Base-by-base conservation (phyloP, 1,284 basidiomycete genomes). In the Chalciporus piperatoides region DNA sequence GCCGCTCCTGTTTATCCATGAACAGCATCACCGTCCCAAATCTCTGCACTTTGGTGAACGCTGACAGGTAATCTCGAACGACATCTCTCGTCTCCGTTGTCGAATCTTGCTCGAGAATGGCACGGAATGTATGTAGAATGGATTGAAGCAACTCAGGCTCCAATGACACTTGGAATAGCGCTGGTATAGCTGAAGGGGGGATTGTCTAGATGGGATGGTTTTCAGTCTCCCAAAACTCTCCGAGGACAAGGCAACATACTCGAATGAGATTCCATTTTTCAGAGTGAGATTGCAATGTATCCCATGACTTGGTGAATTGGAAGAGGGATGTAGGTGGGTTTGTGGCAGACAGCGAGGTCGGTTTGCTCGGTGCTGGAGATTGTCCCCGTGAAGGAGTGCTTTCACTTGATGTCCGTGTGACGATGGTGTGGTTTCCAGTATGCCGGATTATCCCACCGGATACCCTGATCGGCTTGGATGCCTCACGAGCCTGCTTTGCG, bases 11-110 rank as follows among this genome's bases (percentile, higher is more conserved):
- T 33, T 59, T 63, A 47, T 75, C 80, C 63, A 90, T 70, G 64
- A 90, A 84, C 52, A 86, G 53, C 39, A 79, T 65, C 0, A 88
- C 72, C 0, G 81, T 85, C 35, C 68, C 68, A 57, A 89, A 87
- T 25, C 87, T 75, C 27, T 77, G 74, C 4, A 86, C 79, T 4
- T 64, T 66, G 6, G 73, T 58, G 12, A 89, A 70, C 7, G 69
- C 71, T 7, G 71, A 62, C 64, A 89, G 67, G 56, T 84, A 85
- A 27, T 70, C 69, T 35, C 64, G 48, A 5, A 65, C 51, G 47
- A 65, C 14, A 75, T 68, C n/a, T 53, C 54, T 57, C 25, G 53
- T 58, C 25, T 54, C 54, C 21, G 19, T 44, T 49, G 49, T 48
- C 12, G 36, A 45, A 53, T 53, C 55, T 41, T 50, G 47, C 15